Conservation (phyloP, 768 basidiomycete genomes). For the Russula vinacea region DNA sequence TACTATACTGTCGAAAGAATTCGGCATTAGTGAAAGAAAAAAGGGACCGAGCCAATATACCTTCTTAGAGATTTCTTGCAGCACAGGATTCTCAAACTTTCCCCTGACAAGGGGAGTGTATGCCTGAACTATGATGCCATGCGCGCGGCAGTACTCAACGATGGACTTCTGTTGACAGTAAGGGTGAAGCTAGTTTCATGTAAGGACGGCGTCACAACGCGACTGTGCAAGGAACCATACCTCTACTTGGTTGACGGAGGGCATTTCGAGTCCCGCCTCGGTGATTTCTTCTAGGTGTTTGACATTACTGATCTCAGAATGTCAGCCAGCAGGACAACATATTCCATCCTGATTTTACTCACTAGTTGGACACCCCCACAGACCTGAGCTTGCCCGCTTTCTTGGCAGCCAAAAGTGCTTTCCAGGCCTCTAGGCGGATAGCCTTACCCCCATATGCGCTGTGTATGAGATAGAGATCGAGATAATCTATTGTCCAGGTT, state of each 20-base stretch:
- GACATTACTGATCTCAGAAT: constrained; percentile 46
- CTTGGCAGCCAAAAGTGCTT: constrained; percentile 61
- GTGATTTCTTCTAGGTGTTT: constrained; percentile 75
- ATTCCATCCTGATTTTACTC: constrained; percentile 36
- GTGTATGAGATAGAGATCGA: constrained; percentile 79
- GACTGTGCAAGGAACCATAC: constrained; percentile 36
- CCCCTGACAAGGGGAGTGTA: constrained; percentile 71
- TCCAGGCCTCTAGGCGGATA: constrained; percentile 67
- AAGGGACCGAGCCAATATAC: constrained; percentile 38
- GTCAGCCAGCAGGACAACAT: background rate
- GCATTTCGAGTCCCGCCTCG: constrained; percentile 57
- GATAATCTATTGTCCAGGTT: constrained; percentile 43
- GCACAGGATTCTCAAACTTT: constrained; percentile 45
- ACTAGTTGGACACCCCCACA: constrained; percentile 88
- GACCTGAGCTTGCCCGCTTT: constrained; percentile 61
- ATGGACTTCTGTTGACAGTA: constrained; percentile 50
- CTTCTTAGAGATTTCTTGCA: constrained; percentile 57
- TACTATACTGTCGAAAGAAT: constrained; percentile 44
- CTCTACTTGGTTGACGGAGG: constrained; percentile 81
- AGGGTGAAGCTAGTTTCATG: constrained; percentile 63
- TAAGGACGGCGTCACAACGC: background rate
- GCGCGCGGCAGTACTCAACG: constrained; percentile 48
- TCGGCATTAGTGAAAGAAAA: background rate
- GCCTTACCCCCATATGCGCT: constrained; percentile 63
- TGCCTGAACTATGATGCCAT: constrained; percentile 63